Conservation (phyloP, 1,284 basidiomycete genomes). For the Veloboletus limbatus region DNA sequence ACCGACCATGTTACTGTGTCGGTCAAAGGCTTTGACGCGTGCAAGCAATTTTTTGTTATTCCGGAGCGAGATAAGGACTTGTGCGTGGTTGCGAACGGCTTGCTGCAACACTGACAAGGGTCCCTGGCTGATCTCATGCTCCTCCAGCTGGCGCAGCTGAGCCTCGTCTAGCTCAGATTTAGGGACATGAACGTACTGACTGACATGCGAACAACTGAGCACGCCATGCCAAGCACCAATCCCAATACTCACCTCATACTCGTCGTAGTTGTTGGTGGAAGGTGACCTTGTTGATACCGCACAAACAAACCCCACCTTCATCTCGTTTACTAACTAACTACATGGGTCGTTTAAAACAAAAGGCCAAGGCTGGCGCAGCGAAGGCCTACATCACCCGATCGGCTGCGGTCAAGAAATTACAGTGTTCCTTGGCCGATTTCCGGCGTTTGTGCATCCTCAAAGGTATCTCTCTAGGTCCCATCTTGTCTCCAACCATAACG, state of each 20-base stretch:
- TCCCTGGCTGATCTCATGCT: constrained; percentile 96
- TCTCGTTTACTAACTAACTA: too few relatives aligned
- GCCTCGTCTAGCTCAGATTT: constrained; percentile 98
- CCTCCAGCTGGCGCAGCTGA: constrained; percentile 93
- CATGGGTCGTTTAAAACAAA: constrained; percentile 90
- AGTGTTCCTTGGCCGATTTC: constrained; percentile 97
- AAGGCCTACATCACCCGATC: constrained; percentile 96
- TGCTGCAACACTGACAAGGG: constrained; percentile 98
- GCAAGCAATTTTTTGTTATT: constrained; percentile 99
- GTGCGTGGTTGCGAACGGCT: constrained; percentile 95
- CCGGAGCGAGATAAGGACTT: constrained; percentile 94
- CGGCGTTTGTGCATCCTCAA: constrained; percentile 97
- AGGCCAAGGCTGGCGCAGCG: constrained; percentile 90
- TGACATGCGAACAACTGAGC: constrained; percentile 34
- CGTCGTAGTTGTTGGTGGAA: constrained; percentile 8
- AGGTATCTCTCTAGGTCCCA: constrained; percentile 50
- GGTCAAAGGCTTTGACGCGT: constrained; percentile 97
- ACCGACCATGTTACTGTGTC: constrained; percentile 97
- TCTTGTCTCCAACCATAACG: constrained; percentile 8
- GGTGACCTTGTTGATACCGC: constrained; percentile 26
- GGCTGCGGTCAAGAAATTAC: constrained; percentile 87
- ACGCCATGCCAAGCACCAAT: not conserved
- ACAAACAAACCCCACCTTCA: constrained; percentile 30
- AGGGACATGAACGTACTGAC: constrained; percentile 95
- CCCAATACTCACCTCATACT: constrained; percentile 32